Conservation (phyloP, 2,329 filamentous ascomycete species). For the Monilinia fructicola region DNA sequence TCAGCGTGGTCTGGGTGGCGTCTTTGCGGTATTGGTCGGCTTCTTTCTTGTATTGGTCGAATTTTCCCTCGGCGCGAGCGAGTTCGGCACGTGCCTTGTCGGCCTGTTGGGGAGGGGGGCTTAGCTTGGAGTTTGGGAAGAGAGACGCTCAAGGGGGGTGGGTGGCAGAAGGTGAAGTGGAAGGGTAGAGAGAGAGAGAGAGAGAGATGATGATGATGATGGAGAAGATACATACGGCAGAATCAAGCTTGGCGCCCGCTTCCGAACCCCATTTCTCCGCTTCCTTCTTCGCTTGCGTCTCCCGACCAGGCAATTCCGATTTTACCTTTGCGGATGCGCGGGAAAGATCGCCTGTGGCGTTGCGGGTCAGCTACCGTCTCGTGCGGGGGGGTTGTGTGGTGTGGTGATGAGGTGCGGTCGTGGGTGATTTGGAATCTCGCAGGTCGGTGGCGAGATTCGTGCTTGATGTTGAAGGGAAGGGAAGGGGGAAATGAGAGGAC, state of each 20-base stretch:
- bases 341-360: slow-evolving; percentile 69
- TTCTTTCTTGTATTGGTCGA: slow-evolving; percentile 61
- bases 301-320: slow-evolving; percentile 61
- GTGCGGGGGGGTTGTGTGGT: no score
- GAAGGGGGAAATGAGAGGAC: neutral
- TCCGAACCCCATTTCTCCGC: slow-evolving; percentile 60
- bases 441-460: neutral
- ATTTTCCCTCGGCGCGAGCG: slow-evolving; percentile 59
- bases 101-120: slow-evolving; percentile 47
- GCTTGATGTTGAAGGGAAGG: neutral
- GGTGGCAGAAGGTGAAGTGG: neutral
- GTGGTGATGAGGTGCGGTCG: no score
- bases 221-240: slow-evolving; percentile 55
- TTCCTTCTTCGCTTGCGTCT: slow-evolving; percentile 63
- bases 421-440: neutral
- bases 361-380: slow-evolving; percentile 17
- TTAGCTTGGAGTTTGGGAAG: slow-evolving; percentile 24
- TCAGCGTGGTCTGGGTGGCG: slow-evolving; percentile 61
- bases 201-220: no score
- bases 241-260: slow-evolving; percentile 66
- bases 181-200: neutral
- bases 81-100: slow-evolving; percentile 64
- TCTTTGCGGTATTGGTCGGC: slow-evolving; percentile 62
- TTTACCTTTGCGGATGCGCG: slow-evolving; percentile 66
- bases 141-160: no score